phyloP scores from a whole-genome alignment of 2,329 filamentous ascomycete genomes.

The Hypoxylon sp. region DNA sequence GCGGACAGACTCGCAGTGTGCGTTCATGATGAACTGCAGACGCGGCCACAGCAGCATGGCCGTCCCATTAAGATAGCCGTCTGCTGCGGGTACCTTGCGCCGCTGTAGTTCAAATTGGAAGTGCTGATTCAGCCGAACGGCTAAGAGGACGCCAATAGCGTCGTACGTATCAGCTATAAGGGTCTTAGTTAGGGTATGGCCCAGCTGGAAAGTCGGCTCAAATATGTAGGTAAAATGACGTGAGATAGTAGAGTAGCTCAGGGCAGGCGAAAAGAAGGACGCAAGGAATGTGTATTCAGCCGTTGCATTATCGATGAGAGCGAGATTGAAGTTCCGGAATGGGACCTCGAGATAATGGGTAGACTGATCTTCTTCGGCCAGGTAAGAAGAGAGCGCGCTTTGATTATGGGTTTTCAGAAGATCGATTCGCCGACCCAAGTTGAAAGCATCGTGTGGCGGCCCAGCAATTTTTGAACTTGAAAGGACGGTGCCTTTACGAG shows the following conservation, averaged over 20 bases:
- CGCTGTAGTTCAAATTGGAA: slow-evolving; percentile 95
- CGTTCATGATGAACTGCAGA: slow-evolving; percentile 93
- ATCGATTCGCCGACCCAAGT: slow-evolving; percentile 87
- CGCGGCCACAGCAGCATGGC: slow-evolving; percentile 98
- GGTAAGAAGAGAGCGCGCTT: slow-evolving; percentile 84
- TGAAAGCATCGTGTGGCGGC: slow-evolving; percentile 86
- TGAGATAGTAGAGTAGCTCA: slow-evolving; percentile 82
- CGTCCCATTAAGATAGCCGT: slow-evolving; percentile 93
- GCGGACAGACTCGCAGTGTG: slow-evolving; percentile 89
- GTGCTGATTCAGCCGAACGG: slow-evolving; percentile 92
- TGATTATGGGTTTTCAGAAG: slow-evolving; percentile 81
- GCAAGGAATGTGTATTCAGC: slow-evolving; percentile 96
- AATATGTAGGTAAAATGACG: slow-evolving; percentile 91
- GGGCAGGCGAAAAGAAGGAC: slow-evolving; percentile 85
- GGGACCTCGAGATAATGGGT: slow-evolving; percentile 90
- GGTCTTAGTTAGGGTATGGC: slow-evolving; percentile 80
- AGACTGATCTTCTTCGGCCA: slow-evolving; percentile 90
- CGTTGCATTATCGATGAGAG: slow-evolving; percentile 92
- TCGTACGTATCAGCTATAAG: slow-evolving; percentile 85
- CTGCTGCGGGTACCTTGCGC: slow-evolving; percentile 88
- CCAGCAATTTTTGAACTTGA: slow-evolving; percentile 66
- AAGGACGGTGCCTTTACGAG: slow-evolving; percentile 73
- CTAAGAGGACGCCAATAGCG: slow-evolving; percentile 88
- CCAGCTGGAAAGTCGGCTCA: slow-evolving; percentile 88
- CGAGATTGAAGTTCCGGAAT: slow-evolving; percentile 95